Base-by-base conservation (phyloP, 176 grass and related monocot genomes). In the Raddia distichophylla region DNA sequence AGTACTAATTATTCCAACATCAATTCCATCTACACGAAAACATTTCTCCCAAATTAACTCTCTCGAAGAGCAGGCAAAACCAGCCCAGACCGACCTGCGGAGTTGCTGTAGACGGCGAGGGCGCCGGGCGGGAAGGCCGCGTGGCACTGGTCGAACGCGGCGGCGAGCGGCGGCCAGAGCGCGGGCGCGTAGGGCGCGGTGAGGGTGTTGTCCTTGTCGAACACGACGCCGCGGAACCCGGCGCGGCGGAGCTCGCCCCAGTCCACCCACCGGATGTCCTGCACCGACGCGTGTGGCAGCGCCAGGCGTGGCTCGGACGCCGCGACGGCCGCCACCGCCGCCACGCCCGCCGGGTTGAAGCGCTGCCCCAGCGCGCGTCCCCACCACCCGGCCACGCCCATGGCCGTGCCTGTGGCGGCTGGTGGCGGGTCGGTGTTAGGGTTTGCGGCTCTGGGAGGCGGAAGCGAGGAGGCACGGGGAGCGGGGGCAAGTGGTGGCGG, bases 181-280 rank as follows among this genome's bases (percentile, higher is more conserved):
- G 86, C 72, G 27, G 78, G 90, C 7, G 90, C 86, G 76, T 94
- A 94, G 48, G 92, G 95, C 18, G 88, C 71, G 11, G 95, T 98
- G 82, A 98, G 88, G n/a, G 95, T 98, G 81, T 98, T 98, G 84
- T 98, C 95, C 92, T 98, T 95, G 86, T 98, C 95, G 71, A 98
- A 93, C 52, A 98, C 90, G 70, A 98, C 92, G 73, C 95, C 95
- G 35, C 88, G 84, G 85, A 98, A 95, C 9, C 95, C 95, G 67
- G 87, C 89, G 77, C 86, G 90, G 49, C 86, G 92, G 75, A 95
- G 90, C 82, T 86, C 90, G 34, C 76, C 81, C 95, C 95, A 95
- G 86, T 98, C 92, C 16, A 98, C 53, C 86, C 84, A 93, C 71
- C 92, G 56, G 80, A 98, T 90, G 72, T 98, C 95, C 60, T 76